Conservation (phyloP, 2,329 filamentous ascomycete species). For the Kalaharituber pfeilii region DNA sequence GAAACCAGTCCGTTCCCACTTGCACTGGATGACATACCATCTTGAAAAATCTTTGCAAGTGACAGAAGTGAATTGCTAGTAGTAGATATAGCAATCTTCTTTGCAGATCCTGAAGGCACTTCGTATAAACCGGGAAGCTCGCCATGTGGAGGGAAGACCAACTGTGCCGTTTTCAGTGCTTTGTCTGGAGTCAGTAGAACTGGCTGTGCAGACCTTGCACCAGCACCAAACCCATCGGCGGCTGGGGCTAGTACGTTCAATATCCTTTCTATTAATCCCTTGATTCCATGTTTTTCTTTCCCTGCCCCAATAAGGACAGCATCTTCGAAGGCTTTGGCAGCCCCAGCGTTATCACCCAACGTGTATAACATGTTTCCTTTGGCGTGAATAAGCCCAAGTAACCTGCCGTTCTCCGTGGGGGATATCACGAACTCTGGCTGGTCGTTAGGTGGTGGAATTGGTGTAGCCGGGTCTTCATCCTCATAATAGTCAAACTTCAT, state of each 20-base stretch:
- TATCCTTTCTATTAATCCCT: constrained; percentile 61
- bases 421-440: constrained; percentile 48
- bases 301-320: constrained; percentile 79
- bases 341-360: constrained; percentile 60
- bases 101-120: constrained; percentile 51
- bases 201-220: constrained; percentile 32
- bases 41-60: constrained; percentile 92
- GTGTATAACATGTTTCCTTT: constrained; percentile 98
- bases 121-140: constrained; percentile 63
- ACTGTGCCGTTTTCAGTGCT: constrained; percentile 62
- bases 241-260: constrained; percentile 43
- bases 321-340: constrained; percentile 83
- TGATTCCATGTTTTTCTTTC: constrained; percentile 49
- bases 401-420: constrained; percentile 74
- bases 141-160: constrained; percentile 62
- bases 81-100: constrained; percentile 69
- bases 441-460: constrained; percentile 6
- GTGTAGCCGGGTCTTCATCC: constrained; percentile 8
- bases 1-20: constrained; percentile 29
- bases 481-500: constrained; percentile 14
- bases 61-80: constrained; percentile 92
- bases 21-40: constrained; percentile 63
- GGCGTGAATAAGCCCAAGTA: constrained; percentile 83
- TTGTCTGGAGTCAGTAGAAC: constrained; percentile 68
- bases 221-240: constrained; percentile 25